Conservation (phyloP, 495 filamentous ascomycete species). For the Penicillium bialowiezense region DNA sequence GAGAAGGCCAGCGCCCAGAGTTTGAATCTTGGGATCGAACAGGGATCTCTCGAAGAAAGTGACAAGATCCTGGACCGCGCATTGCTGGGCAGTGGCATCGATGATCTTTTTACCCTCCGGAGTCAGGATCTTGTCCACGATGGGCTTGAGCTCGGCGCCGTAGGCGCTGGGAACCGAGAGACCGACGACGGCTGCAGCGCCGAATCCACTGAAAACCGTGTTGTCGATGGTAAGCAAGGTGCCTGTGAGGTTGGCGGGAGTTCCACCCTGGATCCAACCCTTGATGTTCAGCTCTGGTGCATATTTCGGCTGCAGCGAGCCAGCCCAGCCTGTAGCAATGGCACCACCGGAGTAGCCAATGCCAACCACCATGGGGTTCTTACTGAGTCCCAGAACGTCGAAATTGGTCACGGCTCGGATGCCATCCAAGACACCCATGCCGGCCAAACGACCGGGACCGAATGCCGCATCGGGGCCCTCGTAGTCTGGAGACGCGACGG, state of each 20-base stretch:
- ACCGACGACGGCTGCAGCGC: conserved; percentile 28
- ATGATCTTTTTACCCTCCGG: conserved; percentile 13
- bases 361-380: conserved; percentile 28
- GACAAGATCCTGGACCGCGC: conserved; percentile 18
- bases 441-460: conserved; percentile 24
- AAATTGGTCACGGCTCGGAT: conserved; percentile 35
- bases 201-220: conserved; percentile 28
- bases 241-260: conserved; percentile 32
- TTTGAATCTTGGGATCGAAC: conserved; percentile 24
- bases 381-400: conserved; percentile 19
- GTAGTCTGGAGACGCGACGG: conserved; percentile 33
- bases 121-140: conserved; percentile 25
- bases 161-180: conserved; percentile 29
- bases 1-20: conserved; percentile 20
- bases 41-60: conserved; percentile 23
- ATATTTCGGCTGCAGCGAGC: conserved; percentile 49
- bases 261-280: conserved; percentile 51
- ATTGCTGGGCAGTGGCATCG: conserved; percentile 13
- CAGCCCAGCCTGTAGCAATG: conserved; percentile 52
- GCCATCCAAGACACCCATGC: conserved; percentile 33
- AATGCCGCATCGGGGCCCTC: conserved; percentile 36
- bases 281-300: conserved; percentile 52
- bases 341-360: conserved; percentile 56
- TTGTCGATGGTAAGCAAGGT: conserved; percentile 27
- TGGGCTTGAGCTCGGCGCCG: conserved; percentile 23